phyloP scores from a whole-genome alignment of 441 rosid genomes.

The Sinapis alba region DNA sequence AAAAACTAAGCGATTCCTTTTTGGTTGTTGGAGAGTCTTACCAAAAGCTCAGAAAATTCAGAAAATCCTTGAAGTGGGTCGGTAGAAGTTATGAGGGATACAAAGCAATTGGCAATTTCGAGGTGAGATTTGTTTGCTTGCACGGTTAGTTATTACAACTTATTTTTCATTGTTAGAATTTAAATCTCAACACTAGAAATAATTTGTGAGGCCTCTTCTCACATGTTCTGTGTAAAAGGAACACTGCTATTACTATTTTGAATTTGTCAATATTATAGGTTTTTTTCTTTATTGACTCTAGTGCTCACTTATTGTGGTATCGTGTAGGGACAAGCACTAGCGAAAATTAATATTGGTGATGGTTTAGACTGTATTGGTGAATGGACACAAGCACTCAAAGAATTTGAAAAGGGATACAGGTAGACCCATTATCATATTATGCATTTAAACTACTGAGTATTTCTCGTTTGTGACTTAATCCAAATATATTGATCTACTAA shows the following conservation, averaged over 20 bases:
- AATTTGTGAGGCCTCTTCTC: constrained; percentile 11
- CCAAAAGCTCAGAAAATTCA: constrained; percentile 77
- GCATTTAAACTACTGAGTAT: constrained; percentile 19
- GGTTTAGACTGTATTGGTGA: constrained; percentile 74
- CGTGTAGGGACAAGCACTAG: constrained; percentile 89
- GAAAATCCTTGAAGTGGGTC: constrained; percentile 83
- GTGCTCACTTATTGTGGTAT: constrained; percentile 23
- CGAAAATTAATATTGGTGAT: constrained; percentile 85
- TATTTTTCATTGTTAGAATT: constrained; percentile 17
- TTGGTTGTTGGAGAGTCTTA: constrained; percentile 88
- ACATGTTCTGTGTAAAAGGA: constrained; percentile 22
- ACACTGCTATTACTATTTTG: constrained; percentile 8
- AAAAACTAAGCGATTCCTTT: constrained; percentile 78
- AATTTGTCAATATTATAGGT: constrained; percentile 12
- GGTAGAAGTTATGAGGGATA: constrained; percentile 67
- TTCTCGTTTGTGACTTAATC: constrained; percentile 10
- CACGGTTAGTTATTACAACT: constrained; percentile 10
- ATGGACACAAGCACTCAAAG: constrained; percentile 73
- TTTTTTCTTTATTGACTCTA: constrained; percentile 15
- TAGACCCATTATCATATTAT: constrained; percentile 35
- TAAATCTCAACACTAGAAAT: constrained; percentile 12
- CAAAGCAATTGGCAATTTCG: constrained; percentile 76
- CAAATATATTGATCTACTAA: not conserved
- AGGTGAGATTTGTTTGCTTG: constrained; percentile 57
- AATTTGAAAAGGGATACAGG: constrained; percentile 86